These are phyloP conservation scores for Leonotis leonurus DNA, from an alignment of 257 asterid genomes.

Conservation along the genomic window DNA sequence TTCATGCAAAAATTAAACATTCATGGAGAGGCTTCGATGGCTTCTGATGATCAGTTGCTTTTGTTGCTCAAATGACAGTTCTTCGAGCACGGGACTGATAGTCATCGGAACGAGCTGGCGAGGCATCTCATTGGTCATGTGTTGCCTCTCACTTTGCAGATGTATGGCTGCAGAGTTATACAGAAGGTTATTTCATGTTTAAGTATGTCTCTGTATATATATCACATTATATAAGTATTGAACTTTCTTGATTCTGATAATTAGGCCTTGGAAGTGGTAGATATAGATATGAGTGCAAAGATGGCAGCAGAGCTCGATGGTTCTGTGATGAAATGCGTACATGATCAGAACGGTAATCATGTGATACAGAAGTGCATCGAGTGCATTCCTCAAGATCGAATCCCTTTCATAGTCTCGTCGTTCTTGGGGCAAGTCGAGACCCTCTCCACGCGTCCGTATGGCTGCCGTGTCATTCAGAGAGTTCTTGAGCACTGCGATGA, in stretches of 20 bases:
- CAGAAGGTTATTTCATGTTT: conserved; percentile 60
- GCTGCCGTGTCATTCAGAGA: conserved; percentile 97
- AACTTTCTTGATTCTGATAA: conserved; percentile 12
- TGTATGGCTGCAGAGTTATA: conserved; percentile 95
- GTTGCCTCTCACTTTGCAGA: conserved; percentile 80
- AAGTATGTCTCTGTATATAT: conserved; percentile 10
- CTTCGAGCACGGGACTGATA: conserved; percentile 78
- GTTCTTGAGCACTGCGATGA: conserved; percentile 70
- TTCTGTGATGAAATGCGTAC: conserved; percentile 78
- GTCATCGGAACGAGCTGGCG: conserved; percentile 72
- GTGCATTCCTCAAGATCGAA: conserved; percentile 60
- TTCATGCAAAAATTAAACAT: background rate
- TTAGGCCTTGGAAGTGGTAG: conserved; percentile 95
- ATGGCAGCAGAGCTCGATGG: conserved; percentile 81
- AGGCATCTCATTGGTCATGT: conserved; percentile 69
- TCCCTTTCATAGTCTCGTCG: conserved; percentile 61
- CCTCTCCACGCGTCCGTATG: conserved; percentile 80
- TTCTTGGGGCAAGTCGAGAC: conserved; percentile 69
- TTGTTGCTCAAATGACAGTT: conserved; percentile 43
- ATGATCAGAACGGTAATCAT: conserved; percentile 88
- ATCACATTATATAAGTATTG: no score
- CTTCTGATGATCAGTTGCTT: background rate
- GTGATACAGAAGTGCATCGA: conserved; percentile 91
- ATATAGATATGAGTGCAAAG: conserved; percentile 48
- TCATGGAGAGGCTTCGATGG: background rate